These are phyloP conservation scores for Bisporella sp. DNA, from an alignment of 2,329 filamentous ascomycete species.

Conservation along the genomic window DNA sequence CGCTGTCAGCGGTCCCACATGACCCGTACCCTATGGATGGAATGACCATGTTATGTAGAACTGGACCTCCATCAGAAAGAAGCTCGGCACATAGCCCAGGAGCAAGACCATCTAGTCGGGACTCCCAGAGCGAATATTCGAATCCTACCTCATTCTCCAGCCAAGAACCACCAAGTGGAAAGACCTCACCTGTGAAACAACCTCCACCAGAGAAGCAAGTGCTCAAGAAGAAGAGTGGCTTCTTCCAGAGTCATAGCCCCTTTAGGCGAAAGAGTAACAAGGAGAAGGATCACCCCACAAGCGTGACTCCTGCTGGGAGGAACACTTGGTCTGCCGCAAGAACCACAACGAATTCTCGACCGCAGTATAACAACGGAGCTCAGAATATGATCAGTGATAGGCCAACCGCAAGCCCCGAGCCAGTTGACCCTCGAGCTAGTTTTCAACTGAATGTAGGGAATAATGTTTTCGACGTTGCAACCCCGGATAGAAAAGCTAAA, in stretches of 20 bases:
- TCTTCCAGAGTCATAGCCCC: constrained; percentile 88
- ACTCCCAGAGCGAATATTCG: constrained; percentile 86
- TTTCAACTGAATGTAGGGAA: constrained; percentile 91
- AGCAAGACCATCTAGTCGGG: constrained; percentile 72
- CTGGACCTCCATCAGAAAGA: constrained; percentile 62
- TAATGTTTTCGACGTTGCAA: constrained; percentile 90
- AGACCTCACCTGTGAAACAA: constrained; percentile 67
- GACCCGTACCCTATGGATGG: constrained; percentile 92
- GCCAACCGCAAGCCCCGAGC: constrained; percentile 65
- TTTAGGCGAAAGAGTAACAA: constrained; percentile 88
- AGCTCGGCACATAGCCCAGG: constrained; percentile 56
- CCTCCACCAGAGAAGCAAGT: constrained; percentile 55
- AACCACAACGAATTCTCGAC: constrained; percentile 25
- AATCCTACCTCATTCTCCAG: constrained; percentile 85
- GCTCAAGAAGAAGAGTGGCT: constrained; percentile 67
- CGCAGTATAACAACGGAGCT: constrained; percentile 35
- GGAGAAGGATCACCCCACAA: constrained; percentile 54
- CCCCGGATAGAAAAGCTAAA: constrained; percentile 57
- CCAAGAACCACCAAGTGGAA: constrained; percentile 69
- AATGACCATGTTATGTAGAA: constrained; percentile 94
- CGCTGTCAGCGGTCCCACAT: constrained; percentile 68
- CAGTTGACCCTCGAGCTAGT: constrained; percentile 85
- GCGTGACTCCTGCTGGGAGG: constrained; percentile 35
- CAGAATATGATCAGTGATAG: constrained; percentile 28
- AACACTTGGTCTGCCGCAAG: constrained; percentile 48